phyloP scores from a whole-genome alignment of 1,284 basidiomycete species.

The Cystobasidium pallidum region DNA sequence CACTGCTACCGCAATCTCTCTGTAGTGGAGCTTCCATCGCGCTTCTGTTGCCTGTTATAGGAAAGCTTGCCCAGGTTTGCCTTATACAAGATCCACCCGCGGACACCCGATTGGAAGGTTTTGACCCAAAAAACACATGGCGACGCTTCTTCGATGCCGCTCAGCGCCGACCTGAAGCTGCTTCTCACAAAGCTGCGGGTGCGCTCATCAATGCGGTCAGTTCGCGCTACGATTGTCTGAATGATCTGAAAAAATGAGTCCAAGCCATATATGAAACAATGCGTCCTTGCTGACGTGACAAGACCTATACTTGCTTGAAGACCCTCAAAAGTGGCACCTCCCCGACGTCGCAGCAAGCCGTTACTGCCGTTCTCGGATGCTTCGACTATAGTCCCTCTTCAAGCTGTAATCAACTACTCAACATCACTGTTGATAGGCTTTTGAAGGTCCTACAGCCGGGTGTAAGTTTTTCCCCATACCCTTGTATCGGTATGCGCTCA shows the following conservation, averaged over 20 bases:
- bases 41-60: constrained; percentile 20
- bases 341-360: constrained; percentile 4
- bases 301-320: constrained; percentile 23
- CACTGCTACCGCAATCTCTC: neutral
- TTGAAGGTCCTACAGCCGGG: constrained; percentile 30
- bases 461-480: constrained; percentile 7
- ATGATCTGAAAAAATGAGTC: constrained; percentile 71
- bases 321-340: constrained; percentile 4
- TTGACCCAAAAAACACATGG: constrained; percentile 66
- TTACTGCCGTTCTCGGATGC: constrained; percentile 18
- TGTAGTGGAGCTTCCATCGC: neutral
- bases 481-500: neutral
- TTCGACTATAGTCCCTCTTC: constrained; percentile 23
- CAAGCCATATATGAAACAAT: constrained; percentile 27
- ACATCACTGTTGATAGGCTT: constrained; percentile 34
- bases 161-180: constrained; percentile 67
- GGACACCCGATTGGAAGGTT: constrained; percentile 54
- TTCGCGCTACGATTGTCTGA: constrained; percentile 66
- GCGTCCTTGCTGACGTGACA: constrained; percentile 3
- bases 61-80: neutral
- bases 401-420: constrained; percentile 1
- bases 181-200: constrained; percentile 75
- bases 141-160: constrained; percentile 70
- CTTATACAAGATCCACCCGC: neutral
- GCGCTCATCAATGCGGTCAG: constrained; percentile 69